Evolutionary conservation across 768 basidiomycete species (phyloP), one percentile per base, ranked within the genome.

Genomic region (Epithele typhae): DNA sequence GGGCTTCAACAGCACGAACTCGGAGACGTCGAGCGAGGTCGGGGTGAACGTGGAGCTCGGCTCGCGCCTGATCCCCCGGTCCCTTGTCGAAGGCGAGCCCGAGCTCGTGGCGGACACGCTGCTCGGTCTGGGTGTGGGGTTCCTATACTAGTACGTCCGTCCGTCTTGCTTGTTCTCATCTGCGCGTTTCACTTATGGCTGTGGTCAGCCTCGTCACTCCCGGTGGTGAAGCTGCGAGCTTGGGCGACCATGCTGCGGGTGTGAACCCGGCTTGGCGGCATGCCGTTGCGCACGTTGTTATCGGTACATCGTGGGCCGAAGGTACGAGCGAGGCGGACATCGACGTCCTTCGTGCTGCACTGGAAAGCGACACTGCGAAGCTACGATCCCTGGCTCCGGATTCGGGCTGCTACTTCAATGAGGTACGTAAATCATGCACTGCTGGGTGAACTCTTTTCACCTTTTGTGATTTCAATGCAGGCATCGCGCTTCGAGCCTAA

Each of bases 201-300:
- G n/a, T n/a, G n/a, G n/a, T n/a, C n/a, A n/a, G n/a, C n/a, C n/a
- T n/a, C n/a, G n/a, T n/a, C n/a, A n/a, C n/a, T n/a, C n/a, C n/a
- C n/a, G n/a, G n/a, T n/a, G n/a, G n/a, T n/a, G n/a, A n/a, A n/a
- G n/a, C n/a, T n/a, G n/a, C n/a, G n/a, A n/a, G n/a, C n/a, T n/a
- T n/a, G n/a, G n/a, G n/a, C n/a, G n/a, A n/a, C n/a, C n/a, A n/a
- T n/a, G 65, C 72, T 3, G 61, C 62, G 2, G 76, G 71, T 15
- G 53, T 76, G 18, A 68, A 76, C 52, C 76, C 75, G n/a, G 70
- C 68, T 0, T 79, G 76, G 74, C 63, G 76, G n/a, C 60, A 67
- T 12, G 67, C 74, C 2, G 34, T 75, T 5, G 59, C 62, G 4
- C 56, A 73, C 24, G 51, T 63, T 6, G 40, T 53, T 9, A 56